Evolutionary conservation across 2,329 filamentous ascomycete genomes (phyloP).

Genomic region (Aureobasidium subglaciale): DNA sequence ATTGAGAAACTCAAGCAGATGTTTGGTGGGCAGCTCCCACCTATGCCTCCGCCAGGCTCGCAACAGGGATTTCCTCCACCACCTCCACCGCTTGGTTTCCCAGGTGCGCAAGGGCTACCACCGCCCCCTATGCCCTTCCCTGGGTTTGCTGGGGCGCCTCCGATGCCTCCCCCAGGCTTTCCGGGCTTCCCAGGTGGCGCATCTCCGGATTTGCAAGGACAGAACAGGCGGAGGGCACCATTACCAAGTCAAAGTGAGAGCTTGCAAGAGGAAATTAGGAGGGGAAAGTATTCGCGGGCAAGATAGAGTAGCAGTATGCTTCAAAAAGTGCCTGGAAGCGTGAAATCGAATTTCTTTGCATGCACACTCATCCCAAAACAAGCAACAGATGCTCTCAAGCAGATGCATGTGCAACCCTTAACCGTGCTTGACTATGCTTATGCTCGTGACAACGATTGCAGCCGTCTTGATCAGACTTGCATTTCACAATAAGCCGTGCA

Average conservation of each 20-base stretch:
- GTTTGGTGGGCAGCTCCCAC: conserved; percentile 25
- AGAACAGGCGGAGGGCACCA: conserved; percentile 55
- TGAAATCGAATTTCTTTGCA: too few species aligned
- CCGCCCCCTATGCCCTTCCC: conserved; percentile 28
- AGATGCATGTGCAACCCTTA: too few species aligned
- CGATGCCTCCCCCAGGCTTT: conserved; percentile 25
- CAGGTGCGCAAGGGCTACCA: conserved; percentile 16
- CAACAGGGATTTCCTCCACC: conserved; percentile 19
- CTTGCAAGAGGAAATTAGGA: conserved; percentile 66
- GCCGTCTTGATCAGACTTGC: too few species aligned
- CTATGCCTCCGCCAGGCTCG: conserved; percentile 21
- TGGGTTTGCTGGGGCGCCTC: conserved; percentile 15
- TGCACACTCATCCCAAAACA: too few species aligned
- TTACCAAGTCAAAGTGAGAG: conserved; percentile 81
- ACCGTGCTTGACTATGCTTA: too few species aligned
- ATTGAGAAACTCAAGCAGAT: conserved; percentile 27
- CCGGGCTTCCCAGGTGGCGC: conserved; percentile 20
- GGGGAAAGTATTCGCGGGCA: conserved; percentile 41
- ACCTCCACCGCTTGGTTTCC: conserved; percentile 25
- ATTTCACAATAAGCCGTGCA: neutral
- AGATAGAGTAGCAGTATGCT: too few species aligned
- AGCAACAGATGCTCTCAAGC: too few species aligned
- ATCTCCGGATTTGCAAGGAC: neutral
- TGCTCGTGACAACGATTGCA: too few species aligned
- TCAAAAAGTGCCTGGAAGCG: too few species aligned